Base-by-base conservation (phyloP, 768 basidiomycete genomes). In the Pleurotus sapidus region DNA sequence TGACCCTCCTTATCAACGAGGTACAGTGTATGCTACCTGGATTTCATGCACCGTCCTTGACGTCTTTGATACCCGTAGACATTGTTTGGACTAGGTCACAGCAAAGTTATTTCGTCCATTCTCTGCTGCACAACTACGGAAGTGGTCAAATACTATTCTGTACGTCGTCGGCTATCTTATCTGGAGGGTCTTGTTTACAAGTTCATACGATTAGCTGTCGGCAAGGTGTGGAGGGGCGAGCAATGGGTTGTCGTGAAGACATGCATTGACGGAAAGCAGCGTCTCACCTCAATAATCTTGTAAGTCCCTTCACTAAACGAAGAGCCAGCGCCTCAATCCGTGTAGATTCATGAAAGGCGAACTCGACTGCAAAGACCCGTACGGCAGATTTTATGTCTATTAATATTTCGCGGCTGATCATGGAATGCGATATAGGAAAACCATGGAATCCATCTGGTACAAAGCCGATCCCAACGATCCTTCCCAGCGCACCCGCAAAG, bases 241-340 rank as follows among this genome's bases (percentile, higher is more conserved):
- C 30, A 34, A 9, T 11, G 8, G 9, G 30, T 34, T 34, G 30
- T 11, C 2, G 30, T 34, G 30, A 83, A 82, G 62, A 84, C 82
- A 1, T 89, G 88, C 63, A 88, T 89, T 6, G 89, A 91, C 63
- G 91, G 91, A 15, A 93, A 93, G 64, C 91, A 93, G 66, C 73
- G 91, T 23, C 67, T 91, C 47, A 91, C 89, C 0, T 90, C 88
- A 0, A 86, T 93, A 47, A 77, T 84, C 46, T 74, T 80, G 88
- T 88, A 61, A 14, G 84, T 70, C 30, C 24, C 18, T 20, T 42
- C 45, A 46, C 17, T 8, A 8, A 46, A 14, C 38, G 15, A 34
- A 23, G 24, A 30, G 30, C 30, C 30, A 7, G 0, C 7, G 8
- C 30, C 30, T 30, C 1, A 30, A 7, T 30, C 8, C 8, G 30